Evolutionary conservation across 2,329 filamentous ascomycete genomes (phyloP).

Genomic region (Fusarium mexicanum): DNA sequence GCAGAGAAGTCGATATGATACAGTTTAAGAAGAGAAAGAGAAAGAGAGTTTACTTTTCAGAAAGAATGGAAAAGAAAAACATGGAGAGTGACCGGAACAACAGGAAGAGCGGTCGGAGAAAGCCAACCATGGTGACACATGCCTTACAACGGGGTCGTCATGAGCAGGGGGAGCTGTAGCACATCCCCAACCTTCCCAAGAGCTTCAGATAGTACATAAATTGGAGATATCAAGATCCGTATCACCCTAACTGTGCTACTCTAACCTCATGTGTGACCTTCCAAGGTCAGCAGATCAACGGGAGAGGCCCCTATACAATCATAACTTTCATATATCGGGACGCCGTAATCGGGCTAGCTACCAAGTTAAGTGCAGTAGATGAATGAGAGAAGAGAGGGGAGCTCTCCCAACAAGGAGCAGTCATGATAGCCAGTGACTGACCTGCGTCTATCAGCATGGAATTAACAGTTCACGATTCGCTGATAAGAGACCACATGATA

Average conservation of each 20-base stretch:
- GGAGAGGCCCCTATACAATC: constrained; percentile 29
- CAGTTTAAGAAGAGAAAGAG: background rate
- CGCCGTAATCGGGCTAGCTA: constrained; percentile 26
- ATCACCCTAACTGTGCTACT: background rate
- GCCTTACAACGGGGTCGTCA: constrained; percentile 18
- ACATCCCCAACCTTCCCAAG: constrained; percentile 13
- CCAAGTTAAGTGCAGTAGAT: background rate
- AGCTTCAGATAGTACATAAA: constrained; percentile 35
- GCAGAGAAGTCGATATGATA: background rate
- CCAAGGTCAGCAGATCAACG: constrained; percentile 29
- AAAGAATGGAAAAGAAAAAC: constrained; percentile 5
- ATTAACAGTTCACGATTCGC: constrained; percentile 33
- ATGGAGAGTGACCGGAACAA: constrained; percentile 25
- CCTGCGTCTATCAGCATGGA: constrained; percentile 21
- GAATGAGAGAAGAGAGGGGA: constrained; percentile 25
- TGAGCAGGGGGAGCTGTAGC: constrained; percentile 25
- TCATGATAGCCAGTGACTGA: constrained; percentile 32
- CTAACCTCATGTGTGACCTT: constrained; percentile 30
- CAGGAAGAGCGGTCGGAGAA: constrained; percentile 36
- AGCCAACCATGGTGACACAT: constrained; percentile 26
- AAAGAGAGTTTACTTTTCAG: background rate
- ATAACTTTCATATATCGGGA: constrained; percentile 36
- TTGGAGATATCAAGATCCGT: constrained; percentile 28
- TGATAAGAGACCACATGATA: constrained; percentile 43
- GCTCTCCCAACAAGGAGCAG: constrained; percentile 35